These are phyloP conservation scores for Dipodascus albidus DNA, from an alignment of 805 yeast genomes.

Conservation along the genomic window DNA sequence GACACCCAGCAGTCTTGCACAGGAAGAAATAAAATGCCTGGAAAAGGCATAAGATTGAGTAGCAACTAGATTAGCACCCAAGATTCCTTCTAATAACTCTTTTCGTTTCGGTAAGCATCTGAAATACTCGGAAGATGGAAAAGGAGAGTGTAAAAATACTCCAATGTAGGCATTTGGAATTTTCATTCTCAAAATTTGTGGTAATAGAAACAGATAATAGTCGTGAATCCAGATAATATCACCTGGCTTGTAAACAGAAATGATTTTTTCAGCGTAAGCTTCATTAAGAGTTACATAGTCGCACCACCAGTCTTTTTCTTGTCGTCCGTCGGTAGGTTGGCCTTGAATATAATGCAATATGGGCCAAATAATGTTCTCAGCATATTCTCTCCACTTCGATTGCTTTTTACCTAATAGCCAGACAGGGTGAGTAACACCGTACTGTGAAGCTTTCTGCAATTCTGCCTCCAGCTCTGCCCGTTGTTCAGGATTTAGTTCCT, in stretches of 20 bases:
- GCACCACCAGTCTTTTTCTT: conserved; percentile 68
- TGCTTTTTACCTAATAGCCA: conserved; percentile 79
- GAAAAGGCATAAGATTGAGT: conserved; percentile 82
- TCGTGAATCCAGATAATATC: conserved; percentile 92
- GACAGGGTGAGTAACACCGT: conserved; percentile 64
- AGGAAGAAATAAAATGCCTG: conserved; percentile 83
- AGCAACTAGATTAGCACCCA: conserved; percentile 78
- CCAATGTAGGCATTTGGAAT: conserved; percentile 67
- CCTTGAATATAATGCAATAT: conserved; percentile 86
- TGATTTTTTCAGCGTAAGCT: conserved; percentile 72
- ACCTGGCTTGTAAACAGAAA: conserved; percentile 68
- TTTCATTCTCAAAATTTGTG: conserved; percentile 71
- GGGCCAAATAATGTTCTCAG: conserved; percentile 90
- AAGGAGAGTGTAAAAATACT: conserved; percentile 78
- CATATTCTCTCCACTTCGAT: conserved; percentile 75
- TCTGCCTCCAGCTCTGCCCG: conserved; percentile 35
- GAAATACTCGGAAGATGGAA: conserved; percentile 90
- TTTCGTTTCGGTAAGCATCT: conserved; percentile 77
- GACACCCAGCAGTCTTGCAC: conserved; percentile 78
- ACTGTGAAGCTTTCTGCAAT: conserved; percentile 28
- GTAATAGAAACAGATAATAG: conserved; percentile 69
- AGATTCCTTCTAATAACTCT: conserved; percentile 77
- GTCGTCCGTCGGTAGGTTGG: conserved; percentile 58
- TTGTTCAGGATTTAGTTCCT: conserved; percentile 41
- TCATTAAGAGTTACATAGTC: conserved; percentile 87